Base-by-base conservation (phyloP, 306 rosid species). In the Castanospermum australe region DNA sequence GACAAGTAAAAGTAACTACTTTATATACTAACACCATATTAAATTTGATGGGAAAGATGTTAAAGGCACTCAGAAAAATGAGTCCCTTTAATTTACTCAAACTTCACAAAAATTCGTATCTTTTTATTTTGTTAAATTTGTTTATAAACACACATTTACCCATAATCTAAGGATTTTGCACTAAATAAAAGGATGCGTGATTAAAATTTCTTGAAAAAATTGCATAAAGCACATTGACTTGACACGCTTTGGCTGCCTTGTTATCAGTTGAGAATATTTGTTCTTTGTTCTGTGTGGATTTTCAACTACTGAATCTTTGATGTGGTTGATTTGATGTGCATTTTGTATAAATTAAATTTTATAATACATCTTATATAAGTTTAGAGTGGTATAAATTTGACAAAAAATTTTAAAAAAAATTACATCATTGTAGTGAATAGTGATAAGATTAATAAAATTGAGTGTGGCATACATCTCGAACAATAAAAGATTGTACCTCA, bases 1-100 rank as follows among this genome's bases (percentile, higher is more conserved):
- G 73, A 67, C 85, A 81, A 81, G 55, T 33, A 65, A 18, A 18
- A 64, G n/a, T n/a, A n/a, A n/a, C n/a, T n/a, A 74, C 71, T 67
- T 81, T 67, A 74, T 72, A 56, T 47, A 22, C 44, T 35, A 4
- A 6, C 4, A 35, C 14, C 28, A 55, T 54, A 20, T 21, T 20
- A 1, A 55, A 25, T 55, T 14, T 36, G 14, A 72, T 72, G 54
- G 38, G 28, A 71, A 32, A 18, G 76, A 33, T 70, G 2, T 18
- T 28, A 1, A 51, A 20, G 48, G 51, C 65, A 54, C 54, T 8
- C 25, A 36, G n/a, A 36, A 56, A 55, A 54, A 36, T 36, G 52
- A 35, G 41, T 33, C 65, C 30, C 4, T 17, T 71, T n/a, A n/a
- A n/a, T n/a, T 71, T 50, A 51, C 64, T 35, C 48, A 11, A 32